Evolutionary conservation across 495 filamentous ascomycete species (phyloP).

Genomic region (Cudoniella acicularis): DNA sequence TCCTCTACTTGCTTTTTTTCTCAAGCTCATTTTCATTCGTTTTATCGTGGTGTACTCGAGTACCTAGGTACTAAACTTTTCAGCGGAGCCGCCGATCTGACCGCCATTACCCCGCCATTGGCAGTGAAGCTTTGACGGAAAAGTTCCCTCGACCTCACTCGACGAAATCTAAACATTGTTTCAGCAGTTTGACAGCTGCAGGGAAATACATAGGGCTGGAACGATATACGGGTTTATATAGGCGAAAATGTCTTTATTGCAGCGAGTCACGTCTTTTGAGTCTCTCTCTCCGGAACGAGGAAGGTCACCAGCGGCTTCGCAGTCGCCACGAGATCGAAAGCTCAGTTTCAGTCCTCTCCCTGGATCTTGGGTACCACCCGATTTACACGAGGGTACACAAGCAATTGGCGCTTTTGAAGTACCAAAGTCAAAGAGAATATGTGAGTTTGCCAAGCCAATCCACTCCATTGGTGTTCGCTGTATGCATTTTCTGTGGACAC

Average conservation of each 20-base stretch:
- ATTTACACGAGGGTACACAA: conserved; percentile 31
- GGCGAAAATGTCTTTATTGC: conserved; percentile 46
- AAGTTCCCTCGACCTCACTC: neutral
- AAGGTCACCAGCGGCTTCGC: conserved; percentile 29
- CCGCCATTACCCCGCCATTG: neutral
- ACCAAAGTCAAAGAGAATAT: conserved; percentile 55
- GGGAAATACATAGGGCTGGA: too few relatives aligned
- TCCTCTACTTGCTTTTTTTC: too few relatives aligned
- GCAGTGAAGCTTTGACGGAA: neutral
- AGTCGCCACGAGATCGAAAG: conserved; percentile 35
- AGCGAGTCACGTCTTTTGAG: conserved; percentile 20
- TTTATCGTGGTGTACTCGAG: neutral
- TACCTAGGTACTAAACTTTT: neutral
- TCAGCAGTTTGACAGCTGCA: neutral
- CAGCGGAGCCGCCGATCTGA: neutral
- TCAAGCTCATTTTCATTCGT: neutral
- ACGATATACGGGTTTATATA: too few relatives aligned
- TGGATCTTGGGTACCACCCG: conserved; percentile 41
- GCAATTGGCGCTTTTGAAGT: conserved; percentile 70
- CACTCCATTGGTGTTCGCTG: too few relatives aligned
- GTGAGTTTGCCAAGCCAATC: conserved; percentile 40
- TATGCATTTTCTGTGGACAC: conserved; percentile 5
- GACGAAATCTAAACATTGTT: neutral
- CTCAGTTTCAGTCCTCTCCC: conserved; percentile 53
- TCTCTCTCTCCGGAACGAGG: conserved; percentile 39